Evolutionary conservation across 2,329 filamentous ascomycete species (phyloP).

Genomic region (Bipolaris victoriae): DNA sequence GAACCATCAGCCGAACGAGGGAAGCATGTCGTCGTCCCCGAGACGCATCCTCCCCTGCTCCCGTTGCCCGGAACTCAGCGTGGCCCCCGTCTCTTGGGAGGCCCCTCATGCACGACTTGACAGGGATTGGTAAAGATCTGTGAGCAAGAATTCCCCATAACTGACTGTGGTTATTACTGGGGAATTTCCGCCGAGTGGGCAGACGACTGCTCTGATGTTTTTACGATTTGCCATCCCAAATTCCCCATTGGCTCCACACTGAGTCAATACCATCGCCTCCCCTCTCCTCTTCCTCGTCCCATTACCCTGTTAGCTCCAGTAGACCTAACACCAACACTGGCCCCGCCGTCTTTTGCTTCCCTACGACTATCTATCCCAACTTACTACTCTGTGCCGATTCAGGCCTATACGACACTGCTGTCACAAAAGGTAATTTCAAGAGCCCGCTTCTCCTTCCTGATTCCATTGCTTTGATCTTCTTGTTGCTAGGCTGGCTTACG

Average conservation of each 20-base stretch:
- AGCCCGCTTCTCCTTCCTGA: slow-evolving; percentile 16
- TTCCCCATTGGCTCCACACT: slow-evolving; percentile 35
- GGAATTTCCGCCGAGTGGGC: slow-evolving; percentile 46
- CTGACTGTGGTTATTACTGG: slow-evolving; percentile 50
- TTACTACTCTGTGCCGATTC: background rate
- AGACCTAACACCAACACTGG: slow-evolving; percentile 12
- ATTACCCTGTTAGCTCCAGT: slow-evolving; percentile 22
- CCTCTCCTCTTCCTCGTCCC: slow-evolving; percentile 25
- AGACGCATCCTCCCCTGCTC: slow-evolving; percentile 43
- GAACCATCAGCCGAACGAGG: slow-evolving; percentile 52
- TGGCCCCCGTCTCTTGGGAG: slow-evolving; percentile 48
- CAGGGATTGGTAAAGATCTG: slow-evolving; percentile 47
- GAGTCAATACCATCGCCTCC: slow-evolving; percentile 29
- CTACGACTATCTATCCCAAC: background rate
- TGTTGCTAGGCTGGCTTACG: background rate
- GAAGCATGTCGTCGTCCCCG: slow-evolving; percentile 45
- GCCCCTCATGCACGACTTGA: slow-evolving; percentile 46
- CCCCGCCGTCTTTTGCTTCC: slow-evolving; percentile 8
- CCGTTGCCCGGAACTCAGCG: slow-evolving; percentile 46
- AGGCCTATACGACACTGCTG: slow-evolving; percentile 16
- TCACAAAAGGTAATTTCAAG: slow-evolving; percentile 36
- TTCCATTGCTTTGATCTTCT: slow-evolving; percentile 3
- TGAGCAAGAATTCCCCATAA: slow-evolving; percentile 38
- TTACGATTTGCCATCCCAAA: slow-evolving; percentile 40
- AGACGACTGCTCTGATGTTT: slow-evolving; percentile 34